These are phyloP conservation scores for Triglochin maritima DNA, from an alignment of 106 monocot genomes.

Conservation along the genomic window DNA sequence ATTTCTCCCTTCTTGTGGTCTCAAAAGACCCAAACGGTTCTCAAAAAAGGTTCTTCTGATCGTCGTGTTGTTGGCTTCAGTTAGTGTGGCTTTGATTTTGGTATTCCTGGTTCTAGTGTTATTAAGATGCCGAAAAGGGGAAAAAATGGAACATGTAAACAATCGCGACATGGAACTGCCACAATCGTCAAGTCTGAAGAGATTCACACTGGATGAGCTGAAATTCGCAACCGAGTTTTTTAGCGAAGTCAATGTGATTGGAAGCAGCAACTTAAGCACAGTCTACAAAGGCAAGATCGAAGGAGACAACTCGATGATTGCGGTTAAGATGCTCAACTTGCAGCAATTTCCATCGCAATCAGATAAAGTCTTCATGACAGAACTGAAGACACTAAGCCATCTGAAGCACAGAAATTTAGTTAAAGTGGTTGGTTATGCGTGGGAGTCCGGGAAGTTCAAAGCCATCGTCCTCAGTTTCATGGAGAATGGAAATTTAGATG, in stretches of 20 bases:
- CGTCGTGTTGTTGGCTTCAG: slow-evolving; percentile 14
- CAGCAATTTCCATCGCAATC: slow-evolving; percentile 56
- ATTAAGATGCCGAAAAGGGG: not conserved
- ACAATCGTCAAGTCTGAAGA: slow-evolving; percentile 35
- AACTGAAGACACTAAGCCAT: slow-evolving; percentile 43
- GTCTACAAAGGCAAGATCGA: slow-evolving; percentile 60
- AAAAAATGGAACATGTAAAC: not conserved
- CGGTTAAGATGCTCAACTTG: slow-evolving; percentile 64
- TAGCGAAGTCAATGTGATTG: slow-evolving; percentile 54
- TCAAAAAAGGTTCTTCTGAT: slow-evolving; percentile 37
- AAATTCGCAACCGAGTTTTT: slow-evolving; percentile 49
- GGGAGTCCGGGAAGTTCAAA: slow-evolving; percentile 50
- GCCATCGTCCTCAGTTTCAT: slow-evolving; percentile 57
- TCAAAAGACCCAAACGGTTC: slow-evolving; percentile 4
- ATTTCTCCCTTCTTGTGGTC: slow-evolving; percentile 37
- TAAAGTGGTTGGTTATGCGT: slow-evolving; percentile 65
- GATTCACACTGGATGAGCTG: slow-evolving; percentile 43
- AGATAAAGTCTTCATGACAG: slow-evolving; percentile 60
- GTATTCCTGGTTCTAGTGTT: slow-evolving; percentile 5
- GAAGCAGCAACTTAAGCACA: slow-evolving; percentile 65
- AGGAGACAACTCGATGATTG: slow-evolving; percentile 29
- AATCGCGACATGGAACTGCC: slow-evolving; percentile 4
- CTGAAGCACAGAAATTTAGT: slow-evolving; percentile 73
- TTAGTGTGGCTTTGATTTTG: slow-evolving; percentile 28
- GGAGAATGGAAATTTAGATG: slow-evolving; percentile 74